A percentile compares a stretch with the other conserved stretches of the same genome.
These are phyloP conservation scores for Filosporella fistucella DNA, from an alignment of 495 filamentous ascomycete species.

Conservation along the genomic window DNA sequence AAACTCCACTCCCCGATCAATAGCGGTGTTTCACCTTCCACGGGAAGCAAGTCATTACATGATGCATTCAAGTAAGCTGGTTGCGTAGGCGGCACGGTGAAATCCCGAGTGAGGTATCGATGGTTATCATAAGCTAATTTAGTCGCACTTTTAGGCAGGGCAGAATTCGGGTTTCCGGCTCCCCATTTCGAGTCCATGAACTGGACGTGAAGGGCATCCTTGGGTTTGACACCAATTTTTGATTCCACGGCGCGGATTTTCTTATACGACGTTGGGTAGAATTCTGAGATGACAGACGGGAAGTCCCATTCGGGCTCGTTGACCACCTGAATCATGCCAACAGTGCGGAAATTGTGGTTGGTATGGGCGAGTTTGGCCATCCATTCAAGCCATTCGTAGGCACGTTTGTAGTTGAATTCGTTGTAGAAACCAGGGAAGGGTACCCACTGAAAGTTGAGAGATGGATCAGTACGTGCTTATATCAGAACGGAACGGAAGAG, in stretches of 20 bases:
- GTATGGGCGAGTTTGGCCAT: slow-evolving; percentile 53
- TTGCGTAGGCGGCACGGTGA: slow-evolving; percentile 33
- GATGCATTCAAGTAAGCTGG: slow-evolving; percentile 42
- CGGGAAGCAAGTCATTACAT: no score
- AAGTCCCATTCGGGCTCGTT: slow-evolving; percentile 56
- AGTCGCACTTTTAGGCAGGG: slow-evolving; percentile 25
- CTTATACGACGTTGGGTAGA: slow-evolving; percentile 43
- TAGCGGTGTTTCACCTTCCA: no score
- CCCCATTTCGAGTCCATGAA: slow-evolving; percentile 40
- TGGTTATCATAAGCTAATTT: slow-evolving; percentile 25
- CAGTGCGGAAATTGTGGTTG: slow-evolving; percentile 41
- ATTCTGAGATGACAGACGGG: no score
- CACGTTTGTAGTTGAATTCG: slow-evolving; percentile 51
- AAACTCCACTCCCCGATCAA: no score
- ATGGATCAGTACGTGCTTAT: no score
- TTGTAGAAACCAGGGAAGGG: slow-evolving; percentile 48
- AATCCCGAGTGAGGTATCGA: slow-evolving; percentile 49
- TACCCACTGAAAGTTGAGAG: slow-evolving; percentile 26
- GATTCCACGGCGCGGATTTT: slow-evolving; percentile 46
- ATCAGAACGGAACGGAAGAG: no score
- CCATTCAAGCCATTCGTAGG: slow-evolving; percentile 53
- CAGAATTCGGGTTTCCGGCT: slow-evolving; percentile 24
- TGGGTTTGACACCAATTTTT: slow-evolving; percentile 29
- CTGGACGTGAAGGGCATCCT: slow-evolving; percentile 46
- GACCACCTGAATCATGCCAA: slow-evolving; percentile 55